A percentile compares a stretch with the other conserved stretches of the same genome.
Evolutionary conservation across 148 eudicot species (phyloP).

Genomic region (Polygonum maritimum): DNA sequence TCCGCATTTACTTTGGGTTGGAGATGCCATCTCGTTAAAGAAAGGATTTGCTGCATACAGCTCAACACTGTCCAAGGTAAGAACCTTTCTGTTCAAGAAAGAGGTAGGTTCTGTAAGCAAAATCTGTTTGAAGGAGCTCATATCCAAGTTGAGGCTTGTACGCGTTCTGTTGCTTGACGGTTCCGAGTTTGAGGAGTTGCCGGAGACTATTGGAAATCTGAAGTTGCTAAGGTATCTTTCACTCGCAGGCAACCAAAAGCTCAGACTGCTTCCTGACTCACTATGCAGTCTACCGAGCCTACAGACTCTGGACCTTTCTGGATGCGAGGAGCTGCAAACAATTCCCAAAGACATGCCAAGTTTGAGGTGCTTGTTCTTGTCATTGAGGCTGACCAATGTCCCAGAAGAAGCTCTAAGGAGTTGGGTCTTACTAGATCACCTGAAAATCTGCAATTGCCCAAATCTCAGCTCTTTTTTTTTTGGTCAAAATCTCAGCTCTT

Average conservation of each 20-base stretch:
- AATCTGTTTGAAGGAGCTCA: not conserved
- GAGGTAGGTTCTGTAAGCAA: not conserved
- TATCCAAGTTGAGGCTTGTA: slow-evolving; percentile 1
- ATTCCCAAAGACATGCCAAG: slow-evolving; percentile 13
- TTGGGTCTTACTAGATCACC: not conserved
- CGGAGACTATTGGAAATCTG: slow-evolving; percentile 12
- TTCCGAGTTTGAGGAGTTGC: not conserved
- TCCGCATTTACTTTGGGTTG: no score
- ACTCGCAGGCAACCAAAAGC: not conserved
- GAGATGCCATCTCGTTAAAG: no score
- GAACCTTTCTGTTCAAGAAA: no score
- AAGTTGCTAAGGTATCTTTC: slow-evolving; percentile 21
- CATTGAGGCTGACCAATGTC: not conserved
- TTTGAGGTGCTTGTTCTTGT: slow-evolving; percentile 5
- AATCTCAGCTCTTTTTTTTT: not conserved
- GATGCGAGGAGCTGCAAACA: not conserved
- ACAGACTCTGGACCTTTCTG: not conserved
- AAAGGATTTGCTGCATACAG: no score
- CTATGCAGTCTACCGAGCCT: slow-evolving; percentile 14
- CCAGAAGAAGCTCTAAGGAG: not conserved
- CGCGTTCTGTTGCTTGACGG: slow-evolving; percentile 12
- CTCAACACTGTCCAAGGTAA: no score
- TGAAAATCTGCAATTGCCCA: not conserved
- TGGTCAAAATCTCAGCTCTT: not conserved
- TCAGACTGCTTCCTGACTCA: slow-evolving; percentile 10